Base-by-base conservation (phyloP, 495 filamentous ascomycete species). In the Penicillium ochrochloron region DNA sequence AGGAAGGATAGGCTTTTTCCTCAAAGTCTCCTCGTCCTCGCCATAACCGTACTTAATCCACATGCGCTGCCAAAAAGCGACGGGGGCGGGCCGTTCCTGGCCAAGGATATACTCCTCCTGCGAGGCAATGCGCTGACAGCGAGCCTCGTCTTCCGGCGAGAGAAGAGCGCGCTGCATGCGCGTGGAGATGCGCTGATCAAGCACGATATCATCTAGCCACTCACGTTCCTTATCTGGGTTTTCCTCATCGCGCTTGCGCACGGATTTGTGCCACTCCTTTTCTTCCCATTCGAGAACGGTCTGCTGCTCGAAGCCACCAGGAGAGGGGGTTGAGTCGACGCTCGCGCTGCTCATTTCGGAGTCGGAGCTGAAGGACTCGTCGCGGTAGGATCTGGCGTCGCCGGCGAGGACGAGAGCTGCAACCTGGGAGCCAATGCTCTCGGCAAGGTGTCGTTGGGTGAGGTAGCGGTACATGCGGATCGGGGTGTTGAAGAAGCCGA, bases 401-500 rank as follows among this genome's bases (percentile, higher is more conserved):
- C 65, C 83, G 73, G 87, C 90, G 6, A 98, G 82, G 33, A 94
- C 93, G 23, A 91, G 84, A 39, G 91, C 90, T 1, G 94, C 96
- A 35, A 93, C 91, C 53, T 97, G 86, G n/a, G 92, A 90, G 48
- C 95, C 96, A 59, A 97, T 88, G 6, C 86, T 81, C 69, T 99
- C 94, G 48, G 96, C 96, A 19, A 97, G 82, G 48, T 86, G 76
- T 15, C 96, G 91, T 53, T 92, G 89, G 73, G 88, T 97, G 44
- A 99, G 81, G 83, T 92, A 99, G 51, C 95, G 92, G 70, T 91
- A 91, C 57, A 97, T 72, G 39, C 95, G 87, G 65, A 87, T 91
- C 0, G 92, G 92, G 0, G 93, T 97, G 77, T 96, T 94, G 53
- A 93, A 77, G 81, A 99, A 96, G 62, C 95, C 95, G 31, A 99